Evolutionary conservation across 495 filamentous ascomycete species (phyloP), one percentile per base, ranked within the genome.

Genomic region (Jackrogersella minutella): DNA sequence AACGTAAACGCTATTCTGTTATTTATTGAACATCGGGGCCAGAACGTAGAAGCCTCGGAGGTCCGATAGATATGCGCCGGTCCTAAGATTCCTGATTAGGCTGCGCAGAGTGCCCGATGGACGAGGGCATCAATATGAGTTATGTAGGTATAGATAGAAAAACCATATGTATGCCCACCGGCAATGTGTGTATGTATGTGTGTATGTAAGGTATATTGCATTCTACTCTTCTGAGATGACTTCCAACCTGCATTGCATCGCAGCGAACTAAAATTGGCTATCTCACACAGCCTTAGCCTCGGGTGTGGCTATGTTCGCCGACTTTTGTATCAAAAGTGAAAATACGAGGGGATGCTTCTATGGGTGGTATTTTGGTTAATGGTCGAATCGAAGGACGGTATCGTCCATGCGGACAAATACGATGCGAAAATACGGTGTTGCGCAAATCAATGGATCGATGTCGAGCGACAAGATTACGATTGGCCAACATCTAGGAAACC

Each of bases 371-470:
- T 28, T 57, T 55, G 53, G 41, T 50, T n/a, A 43, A 58, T 53
- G 44, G 58, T 26, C 9, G 53, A 58, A 68, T 58, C 37, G 58
- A 57, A 30, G 52, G 21, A 28, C 40, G 34, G 22, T 24, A 30
- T 47, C 31, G 37, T 59, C 46, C 46, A n/a, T 54, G 24, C 59
- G 55, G 50, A 46, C 56, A 61, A 69, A 69, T 69, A 69, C 66
- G 66, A 69, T 69, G 22, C 56, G 66, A 65, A 64, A 69, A 69
- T 69, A 69, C 66, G 66, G 66, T 69, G 66, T 69, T 69, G 66
- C 66, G 61, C 66, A 65, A 69, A 52, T 69, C 43, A 41, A 64
- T 69, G 66, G 66, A 69, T 60, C 66, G 57, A 69, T 69, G 61
- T 69, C 57, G 61, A 69, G 66, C 66, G 66, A 65, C 66, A 40